Percentiles rank a stretch among this genome's conserved stretches.
Conservation (phyloP, 768 basidiomycete species). For the Mycena metata region DNA sequence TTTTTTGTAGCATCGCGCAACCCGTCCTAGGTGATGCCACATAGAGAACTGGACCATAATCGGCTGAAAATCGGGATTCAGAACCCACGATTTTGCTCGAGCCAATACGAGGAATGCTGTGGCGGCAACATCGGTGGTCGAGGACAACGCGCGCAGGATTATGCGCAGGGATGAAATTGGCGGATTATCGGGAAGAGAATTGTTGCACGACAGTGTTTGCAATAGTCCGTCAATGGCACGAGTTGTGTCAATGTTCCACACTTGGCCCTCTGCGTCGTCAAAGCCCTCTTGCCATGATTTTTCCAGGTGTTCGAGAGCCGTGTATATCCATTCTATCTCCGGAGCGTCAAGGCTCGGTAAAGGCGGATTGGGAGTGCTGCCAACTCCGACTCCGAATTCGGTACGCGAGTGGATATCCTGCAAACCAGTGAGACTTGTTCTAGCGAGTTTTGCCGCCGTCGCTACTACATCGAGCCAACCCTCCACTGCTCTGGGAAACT, state of each 20-base stretch:
- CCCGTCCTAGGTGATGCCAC: too few species aligned
- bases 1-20: too few species aligned
- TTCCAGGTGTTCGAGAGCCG: slow-evolving; percentile 5
- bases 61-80: too few species aligned
- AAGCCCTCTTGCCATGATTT: not conserved
- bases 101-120: too few species aligned
- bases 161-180: not conserved
- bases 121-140: too few species aligned
- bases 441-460: not conserved
- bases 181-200: not conserved
- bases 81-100: too few species aligned
- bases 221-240: not conserved
- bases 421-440: not conserved
- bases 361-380: not conserved
- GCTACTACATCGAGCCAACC: not conserved
- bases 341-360: too few species aligned
- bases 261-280: not conserved
- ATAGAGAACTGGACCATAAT: too few species aligned
- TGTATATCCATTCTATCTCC: slow-evolving; percentile 8
- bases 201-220: not conserved
- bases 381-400: too few species aligned
- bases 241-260: not conserved
- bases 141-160: not conserved
- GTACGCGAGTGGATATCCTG: not conserved
- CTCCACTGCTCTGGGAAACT: not conserved